Conservation (phyloP, 129 eudicot species). For the carrot (Daucus carota) region DH1_v3.0 NC_030382.2:50318501-50319000, state of each 20-base stretch:
- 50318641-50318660: constrained; percentile 56
- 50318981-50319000: neutral
- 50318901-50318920: neutral
- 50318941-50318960: no score
- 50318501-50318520: constrained; percentile 51
- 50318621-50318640: neutral
- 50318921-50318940: neutral
- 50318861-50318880: no score
- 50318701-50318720: constrained; percentile 47
- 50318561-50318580: neutral
- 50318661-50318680: constrained; percentile 61
- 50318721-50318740: constrained; percentile 57
- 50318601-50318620: neutral
- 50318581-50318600: neutral
- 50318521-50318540: constrained; percentile 47
- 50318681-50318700: constrained; percentile 57
- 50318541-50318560: neutral
- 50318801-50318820: neutral
- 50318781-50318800: constrained; percentile 14
- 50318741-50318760: constrained; percentile 41
- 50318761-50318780: constrained; percentile 26
- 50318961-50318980: neutral
- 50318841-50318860: neutral
- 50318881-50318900: no score
- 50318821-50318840: neutral